These are phyloP conservation scores for Hortiboletus flavorubellus DNA, from an alignment of 768 basidiomycete species.

Conservation along the genomic window DNA sequence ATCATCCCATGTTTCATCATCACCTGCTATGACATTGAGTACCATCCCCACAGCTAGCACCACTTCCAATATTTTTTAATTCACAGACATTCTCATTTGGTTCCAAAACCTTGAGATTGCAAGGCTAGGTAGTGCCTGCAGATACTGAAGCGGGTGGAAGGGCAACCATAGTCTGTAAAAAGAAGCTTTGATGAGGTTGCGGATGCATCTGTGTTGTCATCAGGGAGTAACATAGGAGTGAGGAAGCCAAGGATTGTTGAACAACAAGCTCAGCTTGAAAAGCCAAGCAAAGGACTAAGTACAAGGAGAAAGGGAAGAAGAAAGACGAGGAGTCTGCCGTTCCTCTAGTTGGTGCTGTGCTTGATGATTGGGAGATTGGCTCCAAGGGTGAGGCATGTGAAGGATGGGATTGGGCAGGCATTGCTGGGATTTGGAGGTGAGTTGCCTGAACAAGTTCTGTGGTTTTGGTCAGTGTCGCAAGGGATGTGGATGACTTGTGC, in stretches of 20 bases:
- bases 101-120: constrained; percentile 35
- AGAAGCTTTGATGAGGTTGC: not conserved
- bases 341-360: not conserved
- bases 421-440: constrained; percentile 51
- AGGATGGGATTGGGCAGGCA: constrained; percentile 63
- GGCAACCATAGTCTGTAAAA: constrained; percentile 1
- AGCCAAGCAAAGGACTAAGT: not conserved
- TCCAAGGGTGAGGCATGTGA: constrained; percentile 24
- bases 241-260: constrained; percentile 18
- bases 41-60: not conserved
- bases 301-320: constrained; percentile 21
- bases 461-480: too few relatives aligned
- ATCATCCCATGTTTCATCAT: not conserved
- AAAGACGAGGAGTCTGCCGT: not conserved
- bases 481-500: not conserved
- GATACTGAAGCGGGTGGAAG: constrained; percentile 36
- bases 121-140: constrained; percentile 41
- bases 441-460: constrained; percentile 10
- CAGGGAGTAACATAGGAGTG: not conserved
- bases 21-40: not conserved
- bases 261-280: constrained; percentile 12
- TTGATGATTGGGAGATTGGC: constrained; percentile 24
- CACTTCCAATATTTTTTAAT: constrained; percentile 1
- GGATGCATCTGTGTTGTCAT: not conserved
- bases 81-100: constrained; percentile 23